Evolutionary conservation across 352 stramenopile species (phyloP), one percentile per base, ranked within the genome.

Genomic region (Peronospora destructor): DNA sequence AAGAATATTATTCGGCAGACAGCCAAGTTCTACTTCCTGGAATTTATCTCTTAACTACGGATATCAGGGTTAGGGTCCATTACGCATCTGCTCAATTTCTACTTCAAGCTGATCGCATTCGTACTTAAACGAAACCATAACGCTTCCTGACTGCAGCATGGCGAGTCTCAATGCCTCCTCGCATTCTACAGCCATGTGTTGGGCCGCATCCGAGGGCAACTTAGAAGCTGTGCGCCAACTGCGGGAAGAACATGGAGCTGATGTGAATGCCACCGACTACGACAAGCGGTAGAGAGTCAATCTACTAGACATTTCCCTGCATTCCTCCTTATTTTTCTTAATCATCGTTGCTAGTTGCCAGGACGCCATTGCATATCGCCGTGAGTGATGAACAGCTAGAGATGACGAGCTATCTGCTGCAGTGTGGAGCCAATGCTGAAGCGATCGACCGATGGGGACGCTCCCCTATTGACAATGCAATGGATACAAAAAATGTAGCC

Each of bases 241-340:
- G 28, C 59, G 66, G 21, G 71, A 81, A 35, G 61, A 70, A n/a
- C 71, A 84, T 53, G 77, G 73, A 16, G 75, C 62, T 4, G 72
- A 91, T 48, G 74, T 91, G 14, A 88, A 89, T 48, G 64, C 69
- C 13, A 64, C 61, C n/a, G 80, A 91, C 57, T 87, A 87, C 46
- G 76, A 91, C 57, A 82, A 79, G 42, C 68, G 80, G 80, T 91
- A 66, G 4, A 26, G 12, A 16, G 13, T n/a, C 13, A 36, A 14
- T 14, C 1, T 7, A 6, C 1, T 16, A 11, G 6, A 13, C 28
- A 33, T 13, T 13, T 13, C 28, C 8, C 8, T 13, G 7, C 28
- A 13, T 33, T 13, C 1, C 28, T 7, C 11, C 28, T 33, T 13
- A 0, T 6, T 13, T 2, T 12, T 33, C 1, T 13, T 33, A 13